Conservation (phyloP, 495 filamentous ascomycete species). For the Xylaria longipes region DNA sequence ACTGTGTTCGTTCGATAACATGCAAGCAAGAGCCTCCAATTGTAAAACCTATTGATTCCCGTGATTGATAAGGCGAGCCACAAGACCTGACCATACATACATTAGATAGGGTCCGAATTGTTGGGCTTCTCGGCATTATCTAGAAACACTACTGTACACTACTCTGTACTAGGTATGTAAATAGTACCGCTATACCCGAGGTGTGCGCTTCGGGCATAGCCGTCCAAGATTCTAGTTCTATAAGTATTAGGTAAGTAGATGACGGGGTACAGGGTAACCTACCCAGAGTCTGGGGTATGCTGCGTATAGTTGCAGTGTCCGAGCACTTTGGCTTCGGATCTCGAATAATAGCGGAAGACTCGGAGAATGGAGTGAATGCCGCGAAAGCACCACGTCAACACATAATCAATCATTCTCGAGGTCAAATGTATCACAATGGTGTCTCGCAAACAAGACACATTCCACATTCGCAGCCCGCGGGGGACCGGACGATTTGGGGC, state of each 20-base stretch:
- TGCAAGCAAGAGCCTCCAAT: constrained; percentile 4
- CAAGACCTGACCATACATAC: too few relatives aligned
- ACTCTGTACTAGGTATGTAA: too few relatives aligned
- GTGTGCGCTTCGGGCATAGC: not conserved
- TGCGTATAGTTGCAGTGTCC: not conserved
- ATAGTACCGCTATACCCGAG: too few relatives aligned
- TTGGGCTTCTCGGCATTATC: not conserved
- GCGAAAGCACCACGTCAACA: not conserved
- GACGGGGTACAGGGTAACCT: not conserved
- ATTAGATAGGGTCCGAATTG: not conserved
- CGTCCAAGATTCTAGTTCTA: too few relatives aligned
- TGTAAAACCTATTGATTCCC: not conserved
- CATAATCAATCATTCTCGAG: not conserved
- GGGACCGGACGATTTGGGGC: not conserved
- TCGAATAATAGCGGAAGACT: not conserved
- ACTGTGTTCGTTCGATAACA: constrained; percentile 3
- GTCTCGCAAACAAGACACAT: not conserved
- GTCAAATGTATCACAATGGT: not conserved
- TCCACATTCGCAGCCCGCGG: constrained; percentile 11
- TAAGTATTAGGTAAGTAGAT: too few relatives aligned
- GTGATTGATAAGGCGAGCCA: not conserved
- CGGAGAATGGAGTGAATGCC: not conserved
- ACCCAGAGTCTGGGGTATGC: not conserved
- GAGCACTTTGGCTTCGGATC: not conserved
- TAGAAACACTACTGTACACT: too few relatives aligned